Base-by-base conservation (phyloP, 2,329 filamentous ascomycete genomes). In the Daldinia eschscholtzii region DNA sequence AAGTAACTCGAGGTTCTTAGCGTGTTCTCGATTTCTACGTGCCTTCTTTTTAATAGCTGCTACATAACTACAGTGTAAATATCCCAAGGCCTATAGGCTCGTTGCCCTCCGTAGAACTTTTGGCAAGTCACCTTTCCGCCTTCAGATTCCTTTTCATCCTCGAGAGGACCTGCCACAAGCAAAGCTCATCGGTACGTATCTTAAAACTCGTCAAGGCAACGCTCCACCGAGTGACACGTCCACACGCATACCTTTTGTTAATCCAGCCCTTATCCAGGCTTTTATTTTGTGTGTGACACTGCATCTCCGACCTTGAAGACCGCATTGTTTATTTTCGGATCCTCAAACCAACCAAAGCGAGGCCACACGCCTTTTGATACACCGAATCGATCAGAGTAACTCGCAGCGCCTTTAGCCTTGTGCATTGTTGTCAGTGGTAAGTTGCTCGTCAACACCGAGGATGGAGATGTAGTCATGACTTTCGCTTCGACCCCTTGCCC, bases 1-100 rank as follows among this genome's bases (percentile, higher is more conserved):
- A 61, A 61, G 48, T 15, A 39, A 10, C 46, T 70, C 64, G 60
- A 60, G 57, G 20, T 13, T 18, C 20, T 58, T 56, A 26, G 67
- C 9, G 4, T 37, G 7, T 61, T 67, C 66, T 67, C 58, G 61
- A 61, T 33, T 30, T 30, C 33, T 37, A 57, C 41, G 41, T 23
- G 50, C 12, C 6, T 12, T 26, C 18, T 52, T 65, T 65, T 62
- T 20, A 56, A 12, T 5, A 18, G 3, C 15, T 33, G 26, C 7
- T 15, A 26, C 7, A 15, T 33, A 42, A 26, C 50, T 55, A 37
- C 33, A 23, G 12, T 30, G 50, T n/a, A 55, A 37, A 6, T 52
- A 33, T 50, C 46, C 26, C 33, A 33, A 52, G 28, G 28, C 46
- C 26, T 52, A 26, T 26, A 18, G 44, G 4, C 7, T 33, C 9